Percentiles rank a stretch among this genome's conserved stretches.
phyloP scores from a whole-genome alignment of 768 basidiomycete genomes.

The Termitomyces sp. region DNA sequence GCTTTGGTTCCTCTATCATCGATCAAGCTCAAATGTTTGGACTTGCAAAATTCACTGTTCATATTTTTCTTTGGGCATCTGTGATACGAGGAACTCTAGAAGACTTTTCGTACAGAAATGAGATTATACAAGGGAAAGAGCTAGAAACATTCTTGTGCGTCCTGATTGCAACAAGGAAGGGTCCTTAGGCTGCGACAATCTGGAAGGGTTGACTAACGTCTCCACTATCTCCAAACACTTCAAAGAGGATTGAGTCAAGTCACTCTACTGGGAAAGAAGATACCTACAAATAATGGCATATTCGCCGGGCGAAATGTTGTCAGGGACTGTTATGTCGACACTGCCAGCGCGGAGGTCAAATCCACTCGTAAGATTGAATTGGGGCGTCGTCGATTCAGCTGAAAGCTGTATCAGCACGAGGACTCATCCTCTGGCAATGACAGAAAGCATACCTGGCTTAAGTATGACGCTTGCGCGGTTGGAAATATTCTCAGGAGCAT shows the following conservation, averaged over 20 bases:
- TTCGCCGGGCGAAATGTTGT: not conserved
- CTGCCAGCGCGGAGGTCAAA: constrained; percentile 31
- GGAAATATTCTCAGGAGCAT: constrained; percentile 33
- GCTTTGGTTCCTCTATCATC: not conserved
- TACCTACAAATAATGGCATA: not conserved
- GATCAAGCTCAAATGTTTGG: not conserved
- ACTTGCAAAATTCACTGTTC: not conserved
- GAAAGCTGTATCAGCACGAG: not conserved
- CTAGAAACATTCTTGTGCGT: not conserved
- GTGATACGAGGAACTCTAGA: not conserved
- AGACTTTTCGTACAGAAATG: not conserved
- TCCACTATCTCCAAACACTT: constrained; percentile 43
- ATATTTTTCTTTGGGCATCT: not conserved
- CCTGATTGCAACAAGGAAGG: too few species aligned
- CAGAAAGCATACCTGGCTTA: constrained; percentile 19
- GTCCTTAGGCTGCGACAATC: constrained; percentile 13
- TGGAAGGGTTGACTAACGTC: constrained; percentile 36
- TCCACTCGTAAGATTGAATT: constrained; percentile 17
- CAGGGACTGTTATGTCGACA: constrained; percentile 27
- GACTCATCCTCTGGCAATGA: not conserved
- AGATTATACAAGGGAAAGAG: not conserved
- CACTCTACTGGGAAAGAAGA: not conserved
- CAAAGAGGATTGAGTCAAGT: not conserved
- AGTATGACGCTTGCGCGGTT: constrained; percentile 27
- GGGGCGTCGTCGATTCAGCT: not conserved